Percentiles rank a stretch among this genome's conserved stretches.
Conservation (phyloP, 345 rosid species). For the Firmiana major region DNA sequence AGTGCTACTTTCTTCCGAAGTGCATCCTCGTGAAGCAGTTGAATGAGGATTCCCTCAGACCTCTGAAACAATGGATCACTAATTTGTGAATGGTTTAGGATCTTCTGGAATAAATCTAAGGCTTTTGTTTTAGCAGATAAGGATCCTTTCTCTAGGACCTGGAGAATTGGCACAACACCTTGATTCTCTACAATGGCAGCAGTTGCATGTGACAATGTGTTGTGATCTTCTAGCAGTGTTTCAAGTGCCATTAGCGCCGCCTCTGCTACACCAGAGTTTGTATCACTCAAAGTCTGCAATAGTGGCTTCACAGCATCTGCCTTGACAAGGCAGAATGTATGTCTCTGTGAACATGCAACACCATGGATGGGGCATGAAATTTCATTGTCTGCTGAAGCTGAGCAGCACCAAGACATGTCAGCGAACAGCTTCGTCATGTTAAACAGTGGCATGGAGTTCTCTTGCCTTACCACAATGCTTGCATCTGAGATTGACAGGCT, state of each 20-base stretch:
- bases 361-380: slow-evolving; percentile 41
- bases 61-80: slow-evolving; percentile 21
- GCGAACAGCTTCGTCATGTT: slow-evolving; percentile 22
- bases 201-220: slow-evolving; percentile 32
- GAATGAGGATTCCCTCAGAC: slow-evolving; percentile 46
- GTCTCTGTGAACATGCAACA: slow-evolving; percentile 38
- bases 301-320: slow-evolving; percentile 49
- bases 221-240: slow-evolving; percentile 40
- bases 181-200: slow-evolving; percentile 39
- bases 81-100: slow-evolving; percentile 27
- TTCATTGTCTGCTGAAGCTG: slow-evolving; percentile 19
- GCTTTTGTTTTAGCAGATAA: slow-evolving; percentile 42
- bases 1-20: slow-evolving; percentile 43
- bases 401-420: slow-evolving; percentile 39
- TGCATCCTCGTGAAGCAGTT: slow-evolving; percentile 36
- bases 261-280: slow-evolving; percentile 40
- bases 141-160: slow-evolving; percentile 49
- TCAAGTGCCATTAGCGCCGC: slow-evolving; percentile 50
- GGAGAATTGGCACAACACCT: slow-evolving; percentile 38
- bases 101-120: slow-evolving; percentile 43
- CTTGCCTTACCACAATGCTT: slow-evolving; percentile 9
- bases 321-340: slow-evolving; percentile 55
- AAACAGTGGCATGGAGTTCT: slow-evolving; percentile 15
- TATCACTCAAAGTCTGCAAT: slow-evolving; percentile 33
- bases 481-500: slow-evolving; percentile 19